phyloP scores from a whole-genome alignment of 1,284 basidiomycete species.

The Fomitiporia mediterranea region DNA sequence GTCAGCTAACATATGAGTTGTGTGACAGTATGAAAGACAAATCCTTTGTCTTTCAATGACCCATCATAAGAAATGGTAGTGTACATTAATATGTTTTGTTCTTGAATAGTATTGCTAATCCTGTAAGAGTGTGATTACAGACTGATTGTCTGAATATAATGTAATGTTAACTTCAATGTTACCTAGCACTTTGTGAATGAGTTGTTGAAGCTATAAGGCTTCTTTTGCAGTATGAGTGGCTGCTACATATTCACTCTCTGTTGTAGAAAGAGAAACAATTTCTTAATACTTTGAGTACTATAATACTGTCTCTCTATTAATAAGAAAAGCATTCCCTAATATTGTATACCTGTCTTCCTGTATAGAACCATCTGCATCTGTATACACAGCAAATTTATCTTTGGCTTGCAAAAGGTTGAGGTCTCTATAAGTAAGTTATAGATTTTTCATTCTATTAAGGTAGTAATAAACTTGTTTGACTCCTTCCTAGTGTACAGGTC shows the following conservation, averaged over 20 bases:
- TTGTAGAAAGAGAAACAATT: slow-evolving; percentile 21
- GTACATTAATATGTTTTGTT: slow-evolving; percentile 33
- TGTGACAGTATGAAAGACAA: slow-evolving; percentile 18
- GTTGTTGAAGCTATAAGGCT: slow-evolving; percentile 24
- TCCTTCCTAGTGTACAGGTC: slow-evolving; percentile 17
- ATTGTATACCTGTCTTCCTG: slow-evolving; percentile 21
- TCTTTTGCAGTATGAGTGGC: slow-evolving; percentile 25
- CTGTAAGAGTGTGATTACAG: slow-evolving; percentile 25
- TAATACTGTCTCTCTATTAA: slow-evolving; percentile 18
- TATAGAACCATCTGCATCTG: slow-evolving; percentile 21
- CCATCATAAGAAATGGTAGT: slow-evolving; percentile 27
- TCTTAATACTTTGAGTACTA: slow-evolving; percentile 23
- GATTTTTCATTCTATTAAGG: slow-evolving; percentile 7
- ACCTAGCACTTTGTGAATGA: slow-evolving; percentile 19
- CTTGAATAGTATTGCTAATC: slow-evolving; percentile 27
- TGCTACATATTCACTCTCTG: slow-evolving; percentile 22
- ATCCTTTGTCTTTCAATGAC: slow-evolving; percentile 18
- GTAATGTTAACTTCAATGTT: slow-evolving; percentile 5
- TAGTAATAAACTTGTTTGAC: slow-evolving; percentile 22
- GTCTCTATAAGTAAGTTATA: slow-evolving; percentile 11
- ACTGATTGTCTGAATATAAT: slow-evolving; percentile 28
- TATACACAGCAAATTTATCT: slow-evolving; percentile 9
- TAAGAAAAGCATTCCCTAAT: slow-evolving; percentile 21
- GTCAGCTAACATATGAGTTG: slow-evolving; percentile 20
- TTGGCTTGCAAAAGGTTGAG: background rate